These are phyloP conservation scores for Saksenaea vasiformis DNA, from an alignment of 371 early-diverging fungal genomes.

Conservation along the genomic window DNA sequence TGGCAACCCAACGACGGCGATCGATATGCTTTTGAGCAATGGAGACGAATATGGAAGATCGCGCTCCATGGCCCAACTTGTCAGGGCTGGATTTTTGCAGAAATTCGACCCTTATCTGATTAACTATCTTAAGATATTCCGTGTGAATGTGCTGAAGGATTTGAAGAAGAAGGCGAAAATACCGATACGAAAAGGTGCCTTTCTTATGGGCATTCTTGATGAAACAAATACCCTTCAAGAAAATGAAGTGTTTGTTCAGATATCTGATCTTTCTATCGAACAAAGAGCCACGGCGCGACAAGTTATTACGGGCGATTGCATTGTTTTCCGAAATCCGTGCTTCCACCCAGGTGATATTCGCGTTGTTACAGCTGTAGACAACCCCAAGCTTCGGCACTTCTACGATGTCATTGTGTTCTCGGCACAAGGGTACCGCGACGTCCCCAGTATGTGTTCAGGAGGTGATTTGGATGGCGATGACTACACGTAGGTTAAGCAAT, in stretches of 20 bases:
- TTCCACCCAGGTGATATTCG: slow-evolving; percentile 82
- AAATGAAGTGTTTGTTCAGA: slow-evolving; percentile 66
- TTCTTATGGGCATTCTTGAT: slow-evolving; percentile 75
- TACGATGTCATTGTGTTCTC: slow-evolving; percentile 79
- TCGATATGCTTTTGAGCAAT: slow-evolving; percentile 31
- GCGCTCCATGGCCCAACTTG: slow-evolving; percentile 36
- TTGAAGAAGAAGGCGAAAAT: slow-evolving; percentile 63
- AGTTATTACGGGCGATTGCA: slow-evolving; percentile 45
- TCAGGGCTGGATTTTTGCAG: slow-evolving; percentile 51
- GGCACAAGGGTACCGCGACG: slow-evolving; percentile 62
- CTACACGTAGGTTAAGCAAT: slow-evolving; percentile 33
- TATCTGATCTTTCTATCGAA: slow-evolving; percentile 16
- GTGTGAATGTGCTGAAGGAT: slow-evolving; percentile 50
- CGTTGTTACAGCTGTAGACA: slow-evolving; percentile 63
- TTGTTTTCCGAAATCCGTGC: slow-evolving; percentile 67
- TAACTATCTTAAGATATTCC: slow-evolving; percentile 49
- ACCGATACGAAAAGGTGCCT: slow-evolving; percentile 55
- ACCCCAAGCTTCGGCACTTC: slow-evolving; percentile 55
- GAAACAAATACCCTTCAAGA: slow-evolving; percentile 66
- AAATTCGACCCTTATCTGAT: slow-evolving; percentile 54
- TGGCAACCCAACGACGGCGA: slow-evolving; percentile 28
- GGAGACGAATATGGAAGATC: slow-evolving; percentile 46
- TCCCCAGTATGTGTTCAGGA: slow-evolving; percentile 75
- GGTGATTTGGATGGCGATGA: slow-evolving; percentile 84
- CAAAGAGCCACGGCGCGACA: slow-evolving; percentile 18